Evolutionary conservation across 495 filamentous ascomycete genomes (phyloP), one percentile per base, ranked within the genome.

Genomic region (Neurospora africana): DNA sequence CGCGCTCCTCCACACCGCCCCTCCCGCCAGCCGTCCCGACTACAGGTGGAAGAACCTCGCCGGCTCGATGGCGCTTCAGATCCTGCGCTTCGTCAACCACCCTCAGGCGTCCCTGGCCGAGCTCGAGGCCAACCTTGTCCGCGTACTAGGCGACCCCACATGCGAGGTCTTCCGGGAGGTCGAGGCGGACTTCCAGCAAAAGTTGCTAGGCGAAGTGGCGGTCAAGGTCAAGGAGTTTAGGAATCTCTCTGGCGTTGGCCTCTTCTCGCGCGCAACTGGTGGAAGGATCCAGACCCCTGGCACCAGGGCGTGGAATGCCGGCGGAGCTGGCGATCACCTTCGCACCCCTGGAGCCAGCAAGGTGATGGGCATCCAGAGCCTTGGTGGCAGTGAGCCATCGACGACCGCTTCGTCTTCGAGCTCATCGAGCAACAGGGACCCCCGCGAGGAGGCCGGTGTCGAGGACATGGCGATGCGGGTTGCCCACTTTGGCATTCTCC

Each of bases 401-500:
- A 10, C 27, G 27, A 65, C 13, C 4, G 47, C 47, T 35, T 33
- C 53, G 27, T 33, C 53, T 65, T 65, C 53, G 5, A 75, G 72
- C 58, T 72, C 53, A 33, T 68, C 72, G 13, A 74, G 76, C 1
- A 72, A 72, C 40, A 78, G 81, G n/a, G 83, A 83, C 36, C 77
- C 79, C 10, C 81, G 82, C 19, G 84, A 85, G 65, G 83, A 84
- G 53, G 84, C 81, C 35, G 87, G 88, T 69, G 79, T 92, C 21
- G 86, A 88, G 65, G 89, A 92, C 69, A 87, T 95, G 76, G 88
- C 91, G 2, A 89, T 87, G 71, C 89, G 91, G 37, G 83, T 95
- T 44, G 89, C 93, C 13, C 94, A 96, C 75, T 87, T 97, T 53
- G 88, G 89, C 10, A 85, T 93, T 23, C 81, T 97, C 30, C 93